These are phyloP conservation scores for Furculomyces boomerangus DNA, from an alignment of 371 early-diverging fungal genomes.

Conservation along the genomic window DNA sequence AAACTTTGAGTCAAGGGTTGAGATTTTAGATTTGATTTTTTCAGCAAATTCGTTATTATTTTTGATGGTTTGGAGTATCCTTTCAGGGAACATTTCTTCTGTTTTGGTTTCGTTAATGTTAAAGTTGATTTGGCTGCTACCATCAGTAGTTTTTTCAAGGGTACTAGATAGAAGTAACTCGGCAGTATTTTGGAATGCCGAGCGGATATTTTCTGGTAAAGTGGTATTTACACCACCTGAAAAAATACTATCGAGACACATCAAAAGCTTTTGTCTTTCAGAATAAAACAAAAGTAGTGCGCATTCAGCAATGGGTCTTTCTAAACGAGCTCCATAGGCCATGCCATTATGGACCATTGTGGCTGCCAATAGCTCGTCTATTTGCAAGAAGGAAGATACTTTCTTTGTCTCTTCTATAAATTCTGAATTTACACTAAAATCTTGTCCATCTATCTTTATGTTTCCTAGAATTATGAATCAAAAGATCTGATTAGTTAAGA, in stretches of 20 bases:
- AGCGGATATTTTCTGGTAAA: conserved; percentile 28
- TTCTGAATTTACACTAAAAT: conserved; percentile 40
- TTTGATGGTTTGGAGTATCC: conserved; percentile 23
- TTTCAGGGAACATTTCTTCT: conserved; percentile 18
- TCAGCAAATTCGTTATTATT: conserved; percentile 25
- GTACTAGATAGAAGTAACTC: conserved; percentile 25
- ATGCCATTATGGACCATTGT: conserved; percentile 45
- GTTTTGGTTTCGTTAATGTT: background rate
- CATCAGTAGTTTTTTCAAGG: conserved; percentile 3
- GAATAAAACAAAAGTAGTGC: conserved; percentile 47
- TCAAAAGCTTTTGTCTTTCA: conserved; percentile 44
- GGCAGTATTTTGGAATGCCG: conserved; percentile 16
- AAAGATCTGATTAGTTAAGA: background rate
- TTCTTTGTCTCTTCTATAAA: conserved; percentile 43
- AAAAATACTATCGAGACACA: conserved; percentile 39
- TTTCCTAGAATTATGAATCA: background rate
- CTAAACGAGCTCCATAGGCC: conserved; percentile 27
- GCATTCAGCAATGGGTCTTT: conserved; percentile 39
- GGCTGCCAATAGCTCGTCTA: conserved; percentile 62
- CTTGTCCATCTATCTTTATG: conserved; percentile 30
- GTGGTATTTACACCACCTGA: conserved; percentile 28
- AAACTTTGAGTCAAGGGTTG: conserved; percentile 11
- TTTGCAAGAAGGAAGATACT: conserved; percentile 58
- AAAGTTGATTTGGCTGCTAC: background rate
- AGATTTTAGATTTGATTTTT: conserved; percentile 10